These are phyloP conservation scores for Dimargaris verticillata DNA, from an alignment of 192 early-diverging fungal species.

Conservation along the genomic window DNA sequence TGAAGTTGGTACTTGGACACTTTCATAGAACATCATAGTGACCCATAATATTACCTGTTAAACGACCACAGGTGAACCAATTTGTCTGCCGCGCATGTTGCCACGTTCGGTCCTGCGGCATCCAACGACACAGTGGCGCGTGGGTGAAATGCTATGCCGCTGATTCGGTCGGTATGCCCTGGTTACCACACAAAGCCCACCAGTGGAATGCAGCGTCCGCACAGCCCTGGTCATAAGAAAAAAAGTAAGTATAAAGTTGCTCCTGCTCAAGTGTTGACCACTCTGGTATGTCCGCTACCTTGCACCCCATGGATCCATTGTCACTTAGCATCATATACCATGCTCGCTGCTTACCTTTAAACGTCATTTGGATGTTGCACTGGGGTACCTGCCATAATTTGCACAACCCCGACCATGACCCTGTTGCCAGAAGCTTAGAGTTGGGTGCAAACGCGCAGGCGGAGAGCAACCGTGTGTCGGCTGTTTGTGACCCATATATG, in stretches of 20 bases:
- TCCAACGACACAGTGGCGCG: conserved; percentile 42
- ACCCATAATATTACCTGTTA: conserved; percentile 28
- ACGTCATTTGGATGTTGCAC: conserved; percentile 35
- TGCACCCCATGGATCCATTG: no score
- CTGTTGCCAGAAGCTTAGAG: conserved; percentile 56
- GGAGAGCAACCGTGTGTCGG: conserved; percentile 71
- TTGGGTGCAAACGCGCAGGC: conserved; percentile 68
- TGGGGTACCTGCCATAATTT: conserved; percentile 79
- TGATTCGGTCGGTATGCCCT: conserved; percentile 80
- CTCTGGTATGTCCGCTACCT: no score
- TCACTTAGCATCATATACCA: no score
- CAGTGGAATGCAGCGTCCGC: background rate
- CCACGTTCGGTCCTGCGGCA: conserved; percentile 50
- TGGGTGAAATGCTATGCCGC: conserved; percentile 81
- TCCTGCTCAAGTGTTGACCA: no score
- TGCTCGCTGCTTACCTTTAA: conserved; percentile 24
- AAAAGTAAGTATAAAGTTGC: no score
- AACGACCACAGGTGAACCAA: conserved; percentile 70
- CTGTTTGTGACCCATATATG: conserved; percentile 67
- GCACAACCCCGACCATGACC: conserved; percentile 67
- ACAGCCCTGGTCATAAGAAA: background rate
- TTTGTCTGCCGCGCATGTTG: conserved; percentile 66
- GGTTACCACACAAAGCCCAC: background rate
- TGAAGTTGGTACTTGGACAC: no score
- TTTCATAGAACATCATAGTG: no score